phyloP scores from a whole-genome alignment of 164 flowering plant species.

The Vitis rotundifolia region DNA sequence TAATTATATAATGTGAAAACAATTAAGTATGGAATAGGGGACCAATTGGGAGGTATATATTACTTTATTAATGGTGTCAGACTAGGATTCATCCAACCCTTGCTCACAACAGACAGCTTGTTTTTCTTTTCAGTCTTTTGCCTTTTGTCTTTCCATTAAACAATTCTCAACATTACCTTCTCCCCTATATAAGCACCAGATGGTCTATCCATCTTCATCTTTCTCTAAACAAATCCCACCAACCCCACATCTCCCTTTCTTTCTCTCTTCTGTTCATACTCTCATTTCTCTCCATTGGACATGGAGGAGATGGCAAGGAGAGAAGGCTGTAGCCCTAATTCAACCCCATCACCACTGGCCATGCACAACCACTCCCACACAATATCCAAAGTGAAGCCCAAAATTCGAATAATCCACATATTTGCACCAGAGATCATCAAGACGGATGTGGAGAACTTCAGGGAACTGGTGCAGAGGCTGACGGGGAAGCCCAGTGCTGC shows the following conservation, averaged over 20 bases:
- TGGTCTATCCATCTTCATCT: neutral
- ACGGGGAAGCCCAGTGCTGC: slow-evolving; percentile 68
- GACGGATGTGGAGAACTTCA: slow-evolving; percentile 76
- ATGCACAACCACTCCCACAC: slow-evolving; percentile 58
- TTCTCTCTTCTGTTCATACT: slow-evolving; percentile 17
- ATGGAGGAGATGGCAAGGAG: slow-evolving; percentile 39
- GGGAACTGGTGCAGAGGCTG: slow-evolving; percentile 84
- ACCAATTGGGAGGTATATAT: slow-evolving; percentile 9
- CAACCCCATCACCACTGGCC: slow-evolving; percentile 29
- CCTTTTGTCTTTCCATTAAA: slow-evolving; percentile 1
- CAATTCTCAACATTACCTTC: neutral
- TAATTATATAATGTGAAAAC: too few relatives aligned
- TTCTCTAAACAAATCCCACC: slow-evolving; percentile 17
- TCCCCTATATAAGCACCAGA: neutral
- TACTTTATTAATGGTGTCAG: slow-evolving; percentile 31
- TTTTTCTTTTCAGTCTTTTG: slow-evolving; percentile 18
- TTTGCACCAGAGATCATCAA: slow-evolving; percentile 93
- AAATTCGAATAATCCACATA: slow-evolving; percentile 82
- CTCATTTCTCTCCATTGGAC: neutral
- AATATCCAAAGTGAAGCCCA: slow-evolving; percentile 65
- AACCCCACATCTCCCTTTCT: slow-evolving; percentile 19
- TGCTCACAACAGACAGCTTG: slow-evolving; percentile 26
- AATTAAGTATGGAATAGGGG: slow-evolving; percentile 14
- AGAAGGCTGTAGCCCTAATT: slow-evolving; percentile 12
- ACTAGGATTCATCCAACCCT: slow-evolving; percentile 31